phyloP scores from a whole-genome alignment of 176 grass and related monocot genomes.

The Cymbopogon citratus region DNA sequence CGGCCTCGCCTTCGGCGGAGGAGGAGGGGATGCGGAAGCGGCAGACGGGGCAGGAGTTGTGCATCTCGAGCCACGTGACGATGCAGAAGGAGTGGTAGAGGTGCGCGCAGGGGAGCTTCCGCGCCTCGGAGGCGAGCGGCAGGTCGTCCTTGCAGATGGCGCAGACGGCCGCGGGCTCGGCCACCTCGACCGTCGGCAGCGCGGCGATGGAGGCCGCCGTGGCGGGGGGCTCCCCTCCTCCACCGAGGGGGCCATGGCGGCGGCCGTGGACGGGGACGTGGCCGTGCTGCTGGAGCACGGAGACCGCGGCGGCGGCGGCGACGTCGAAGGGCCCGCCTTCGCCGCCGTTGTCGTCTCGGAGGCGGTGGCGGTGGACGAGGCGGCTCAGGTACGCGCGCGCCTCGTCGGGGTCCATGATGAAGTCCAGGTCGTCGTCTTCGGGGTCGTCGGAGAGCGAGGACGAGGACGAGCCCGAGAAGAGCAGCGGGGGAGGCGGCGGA shows the following conservation, averaged over 20 bases:
- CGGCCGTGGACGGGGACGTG: not conserved
- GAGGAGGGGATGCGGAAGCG: constrained; percentile 51
- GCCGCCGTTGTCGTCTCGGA: not conserved
- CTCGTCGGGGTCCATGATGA: constrained; percentile 6
- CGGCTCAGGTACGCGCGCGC: constrained; percentile 24
- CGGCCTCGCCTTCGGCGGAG: not conserved
- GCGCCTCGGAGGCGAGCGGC: constrained; percentile 27
- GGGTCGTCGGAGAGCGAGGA: constrained; percentile 16
- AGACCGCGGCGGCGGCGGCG: constrained; percentile 23
- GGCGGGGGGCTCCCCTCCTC: constrained; percentile 40
- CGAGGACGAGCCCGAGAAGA: constrained; percentile 34
- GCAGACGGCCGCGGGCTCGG: constrained; percentile 41
- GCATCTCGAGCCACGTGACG: constrained; percentile 67
- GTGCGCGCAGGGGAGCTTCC: constrained; percentile 72
- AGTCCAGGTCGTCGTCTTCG: constrained; percentile 14
- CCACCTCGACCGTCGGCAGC: constrained; percentile 58
- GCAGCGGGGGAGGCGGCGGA: not conserved
- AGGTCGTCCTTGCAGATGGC: constrained; percentile 91
- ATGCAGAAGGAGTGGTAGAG: constrained; percentile 83
- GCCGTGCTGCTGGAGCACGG: not conserved
- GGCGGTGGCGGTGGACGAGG: constrained; percentile 31
- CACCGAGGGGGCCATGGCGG: no score
- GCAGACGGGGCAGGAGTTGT: constrained; percentile 93
- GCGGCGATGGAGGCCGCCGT: constrained; percentile 50
- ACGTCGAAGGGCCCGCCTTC: constrained; percentile 8